Percentiles rank a stretch among this genome's conserved stretches.
phyloP scores from a whole-genome alignment of 139 green algal genomes.

The Trebouxia sp. region DNA sequence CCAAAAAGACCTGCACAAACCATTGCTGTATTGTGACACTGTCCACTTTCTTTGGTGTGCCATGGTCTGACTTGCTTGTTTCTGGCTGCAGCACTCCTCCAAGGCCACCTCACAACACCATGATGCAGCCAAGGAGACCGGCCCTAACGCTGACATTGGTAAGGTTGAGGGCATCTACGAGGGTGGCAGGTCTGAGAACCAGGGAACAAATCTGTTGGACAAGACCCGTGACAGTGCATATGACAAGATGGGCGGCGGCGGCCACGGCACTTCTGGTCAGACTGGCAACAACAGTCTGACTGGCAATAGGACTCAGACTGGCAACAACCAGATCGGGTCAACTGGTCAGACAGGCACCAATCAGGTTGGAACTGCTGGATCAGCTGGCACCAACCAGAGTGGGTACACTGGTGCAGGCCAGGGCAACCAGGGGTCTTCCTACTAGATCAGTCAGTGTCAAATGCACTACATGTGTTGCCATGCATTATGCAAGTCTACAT shows the following conservation, averaged over 20 bases:
- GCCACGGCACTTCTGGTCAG: not conserved
- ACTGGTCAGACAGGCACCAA: not conserved
- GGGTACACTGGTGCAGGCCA: not conserved
- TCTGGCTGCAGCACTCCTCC: conserved; percentile 20
- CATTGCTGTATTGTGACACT: no score
- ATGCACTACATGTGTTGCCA: not conserved
- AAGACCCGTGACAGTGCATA: conserved; percentile 8
- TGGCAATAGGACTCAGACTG: not conserved
- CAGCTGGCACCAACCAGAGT: not conserved
- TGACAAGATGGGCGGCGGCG: not conserved
- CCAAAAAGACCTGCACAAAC: no score
- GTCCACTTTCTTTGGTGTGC: no score
- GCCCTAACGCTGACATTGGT: conserved; percentile 9
- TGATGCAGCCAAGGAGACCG: conserved; percentile 10
- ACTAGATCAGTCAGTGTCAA: no score
- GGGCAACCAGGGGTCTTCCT: not conserved
- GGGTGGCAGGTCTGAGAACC: conserved; percentile 1
- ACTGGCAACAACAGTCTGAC: not conserved
- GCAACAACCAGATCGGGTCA: not conserved
- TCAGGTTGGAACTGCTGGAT: not conserved
- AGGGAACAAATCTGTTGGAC: not conserved
- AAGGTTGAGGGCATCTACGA: conserved; percentile 9
- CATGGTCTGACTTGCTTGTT: no score
- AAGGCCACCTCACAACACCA: not conserved
- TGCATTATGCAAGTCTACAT: no score